Conservation (phyloP, 257 asterid species). For the Nicotiana sylvestris region DNA sequence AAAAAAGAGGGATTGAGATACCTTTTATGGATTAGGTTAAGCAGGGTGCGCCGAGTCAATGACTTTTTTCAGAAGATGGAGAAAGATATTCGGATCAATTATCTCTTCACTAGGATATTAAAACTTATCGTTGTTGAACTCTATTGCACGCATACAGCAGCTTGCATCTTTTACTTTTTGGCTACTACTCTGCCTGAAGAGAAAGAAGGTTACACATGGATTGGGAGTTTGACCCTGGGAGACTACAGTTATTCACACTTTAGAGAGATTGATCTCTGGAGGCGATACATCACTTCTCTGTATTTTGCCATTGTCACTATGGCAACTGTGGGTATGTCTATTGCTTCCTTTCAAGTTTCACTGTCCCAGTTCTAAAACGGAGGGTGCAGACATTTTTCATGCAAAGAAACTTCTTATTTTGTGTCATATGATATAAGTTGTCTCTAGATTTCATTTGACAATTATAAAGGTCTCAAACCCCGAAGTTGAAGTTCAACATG, state of each 20-base stretch:
- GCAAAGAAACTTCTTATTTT: not conserved
- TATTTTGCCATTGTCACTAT: slow-evolving; percentile 91
- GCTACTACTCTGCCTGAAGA: slow-evolving; percentile 81
- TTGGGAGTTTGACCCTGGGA: slow-evolving; percentile 86
- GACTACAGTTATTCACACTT: slow-evolving; percentile 71
- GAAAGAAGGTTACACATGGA: slow-evolving; percentile 95
- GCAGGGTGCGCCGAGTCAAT: slow-evolving; percentile 67
- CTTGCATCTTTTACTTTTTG: slow-evolving; percentile 88
- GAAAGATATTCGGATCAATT: slow-evolving; percentile 87
- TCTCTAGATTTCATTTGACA: not conserved
- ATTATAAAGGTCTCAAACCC: not conserved
- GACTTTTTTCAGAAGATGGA: slow-evolving; percentile 66
- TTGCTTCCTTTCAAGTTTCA: not conserved
- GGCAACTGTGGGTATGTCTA: slow-evolving; percentile 90
- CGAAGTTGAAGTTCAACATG: not conserved
- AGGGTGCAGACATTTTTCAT: not conserved
- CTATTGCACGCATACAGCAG: slow-evolving; percentile 96
- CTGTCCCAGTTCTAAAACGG: not conserved
- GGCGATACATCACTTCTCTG: slow-evolving; percentile 72
- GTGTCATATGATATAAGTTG: not conserved
- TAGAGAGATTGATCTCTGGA: slow-evolving; percentile 84
- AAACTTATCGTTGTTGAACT: slow-evolving; percentile 81
- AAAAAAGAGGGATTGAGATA: slow-evolving; percentile 69
- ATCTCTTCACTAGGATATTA: slow-evolving; percentile 71
- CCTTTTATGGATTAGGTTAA: slow-evolving; percentile 77